Base-by-base conservation (phyloP, 2,329 filamentous ascomycete genomes). In the Beauveria sp. region DNA sequence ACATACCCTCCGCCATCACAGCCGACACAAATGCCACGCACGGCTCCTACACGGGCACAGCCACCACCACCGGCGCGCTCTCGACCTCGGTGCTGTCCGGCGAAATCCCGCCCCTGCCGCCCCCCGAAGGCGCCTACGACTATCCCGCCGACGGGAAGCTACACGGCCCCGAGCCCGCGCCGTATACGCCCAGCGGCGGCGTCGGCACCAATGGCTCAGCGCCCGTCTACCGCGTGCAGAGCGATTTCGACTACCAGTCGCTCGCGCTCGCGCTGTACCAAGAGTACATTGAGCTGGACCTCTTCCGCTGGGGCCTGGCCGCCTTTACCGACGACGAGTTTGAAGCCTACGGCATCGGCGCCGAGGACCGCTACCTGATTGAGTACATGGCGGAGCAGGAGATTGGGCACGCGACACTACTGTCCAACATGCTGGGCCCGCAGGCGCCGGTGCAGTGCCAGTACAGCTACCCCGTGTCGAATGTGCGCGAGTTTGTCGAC, bases 231-330 rank as follows among this genome's bases (percentile, higher is more conserved):
- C 85, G 88, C 64, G 86, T 90, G 0, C 81, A 90, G 68, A 90
- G 87, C 65, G 91, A 96, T 69, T 95, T 92, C 69, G 91, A 95
- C 73, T 95, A 88, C 71, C 82, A 93, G 71, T 92, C 89, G 0
- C 80, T 95, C 34, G 82, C 86, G 0, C 78, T 95, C 14, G 89
- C 83, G 14, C 77, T 93, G 0, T 93, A 93, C 70, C 88, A 92
- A 68, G 90, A 95, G 74, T 95, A 85, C 83, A 91, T 93, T 60
- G 90, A 95, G 75, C 80, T 95, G 1, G 91, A 95, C 70, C 80
- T 91, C 16, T 95, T 95, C 81, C 86, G 90, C 72, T 86, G 88
- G 70, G 90, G 88, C 16, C 80, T 95, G 3, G 84, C 83, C 0
- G 83, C 79, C 0, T 95, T 90, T 74, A 85, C 84, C 1, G 83